Percentiles rank a stretch among this genome's conserved stretches.
These are phyloP conservation scores for Takashimella koratensis DNA, from an alignment of 1,284 basidiomycete genomes.

Conservation along the genomic window DNA sequence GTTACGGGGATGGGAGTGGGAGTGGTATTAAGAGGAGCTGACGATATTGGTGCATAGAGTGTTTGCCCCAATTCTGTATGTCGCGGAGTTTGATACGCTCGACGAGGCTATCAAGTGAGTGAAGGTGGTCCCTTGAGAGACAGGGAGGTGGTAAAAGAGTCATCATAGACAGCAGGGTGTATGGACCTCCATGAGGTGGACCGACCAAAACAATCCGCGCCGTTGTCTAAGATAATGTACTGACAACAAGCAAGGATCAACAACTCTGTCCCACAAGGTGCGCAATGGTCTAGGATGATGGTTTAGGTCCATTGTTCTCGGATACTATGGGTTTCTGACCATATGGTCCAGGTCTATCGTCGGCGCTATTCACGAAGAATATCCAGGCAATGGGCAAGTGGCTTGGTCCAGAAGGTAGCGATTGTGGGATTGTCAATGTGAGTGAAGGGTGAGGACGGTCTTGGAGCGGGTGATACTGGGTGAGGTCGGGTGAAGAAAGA, in stretches of 20 bases:
- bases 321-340: background rate
- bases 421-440: slow-evolving; percentile 79
- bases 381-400: slow-evolving; percentile 78
- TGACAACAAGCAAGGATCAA: slow-evolving; percentile 60
- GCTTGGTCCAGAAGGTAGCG: slow-evolving; percentile 83
- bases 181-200: too few relatives aligned
- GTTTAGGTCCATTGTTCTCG: too few relatives aligned
- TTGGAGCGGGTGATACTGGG: too few relatives aligned
- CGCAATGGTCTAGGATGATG: too few relatives aligned
- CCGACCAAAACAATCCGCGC: too few relatives aligned
- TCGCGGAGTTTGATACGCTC: slow-evolving; percentile 81
- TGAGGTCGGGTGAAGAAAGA: too few relatives aligned
- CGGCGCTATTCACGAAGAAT: slow-evolving; percentile 84
- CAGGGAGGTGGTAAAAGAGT: too few relatives aligned
- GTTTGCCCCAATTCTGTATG: slow-evolving; percentile 62
- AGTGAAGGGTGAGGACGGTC: too few relatives aligned
- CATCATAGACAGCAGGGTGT: too few relatives aligned
- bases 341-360: slow-evolving; percentile 62
- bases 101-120: slow-evolving; percentile 72
- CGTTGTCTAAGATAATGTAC: background rate
- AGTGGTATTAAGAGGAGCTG: slow-evolving; percentile 63
- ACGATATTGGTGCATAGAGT: slow-evolving; percentile 50
- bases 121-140: too few relatives aligned
- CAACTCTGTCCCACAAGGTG: slow-evolving; percentile 83
- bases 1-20: too few relatives aligned